phyloP scores from a whole-genome alignment of 305 asterid genomes.

The Fraxinus angustifolia region DNA sequence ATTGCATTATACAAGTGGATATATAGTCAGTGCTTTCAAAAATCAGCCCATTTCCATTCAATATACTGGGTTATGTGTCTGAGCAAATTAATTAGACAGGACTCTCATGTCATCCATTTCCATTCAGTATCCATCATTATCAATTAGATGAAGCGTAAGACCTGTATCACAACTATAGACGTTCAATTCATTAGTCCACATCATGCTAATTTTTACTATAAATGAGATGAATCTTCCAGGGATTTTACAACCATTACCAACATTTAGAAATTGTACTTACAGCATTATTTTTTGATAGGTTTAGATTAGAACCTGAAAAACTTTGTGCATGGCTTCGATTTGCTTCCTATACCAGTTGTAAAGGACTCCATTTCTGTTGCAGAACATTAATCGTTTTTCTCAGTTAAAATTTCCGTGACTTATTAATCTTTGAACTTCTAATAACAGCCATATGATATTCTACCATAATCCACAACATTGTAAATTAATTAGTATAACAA shows the following conservation, averaged over 20 bases:
- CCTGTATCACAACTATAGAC: slow-evolving; percentile 57
- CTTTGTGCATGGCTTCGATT: slow-evolving; percentile 67
- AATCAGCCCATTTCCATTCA: slow-evolving; percentile 29
- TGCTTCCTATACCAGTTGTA: slow-evolving; percentile 66
- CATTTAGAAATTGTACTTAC: slow-evolving; percentile 22
- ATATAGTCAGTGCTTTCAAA: slow-evolving; percentile 8
- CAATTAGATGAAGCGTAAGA: slow-evolving; percentile 33
- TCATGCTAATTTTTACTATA: slow-evolving; percentile 19
- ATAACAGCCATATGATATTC: background rate
- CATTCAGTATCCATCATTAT: slow-evolving; percentile 27
- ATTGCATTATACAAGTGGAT: background rate
- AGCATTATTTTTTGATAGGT: slow-evolving; percentile 27
- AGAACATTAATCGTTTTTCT: slow-evolving; percentile 41
- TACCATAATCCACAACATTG: background rate
- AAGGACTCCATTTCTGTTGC: slow-evolving; percentile 60
- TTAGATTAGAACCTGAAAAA: slow-evolving; percentile 71
- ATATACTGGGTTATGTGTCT: slow-evolving; percentile 17
- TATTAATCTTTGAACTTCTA: background rate
- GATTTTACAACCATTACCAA: slow-evolving; percentile 29
- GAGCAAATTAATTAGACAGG: slow-evolving; percentile 24
- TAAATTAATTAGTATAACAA: background rate
- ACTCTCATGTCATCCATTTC: slow-evolving; percentile 27
- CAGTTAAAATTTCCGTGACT: slow-evolving; percentile 27
- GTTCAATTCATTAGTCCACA: slow-evolving; percentile 51
- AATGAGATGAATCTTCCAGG: slow-evolving; percentile 9